These are phyloP conservation scores for Calycina marina DNA, from an alignment of 2,329 filamentous ascomycete genomes.

Conservation along the genomic window DNA sequence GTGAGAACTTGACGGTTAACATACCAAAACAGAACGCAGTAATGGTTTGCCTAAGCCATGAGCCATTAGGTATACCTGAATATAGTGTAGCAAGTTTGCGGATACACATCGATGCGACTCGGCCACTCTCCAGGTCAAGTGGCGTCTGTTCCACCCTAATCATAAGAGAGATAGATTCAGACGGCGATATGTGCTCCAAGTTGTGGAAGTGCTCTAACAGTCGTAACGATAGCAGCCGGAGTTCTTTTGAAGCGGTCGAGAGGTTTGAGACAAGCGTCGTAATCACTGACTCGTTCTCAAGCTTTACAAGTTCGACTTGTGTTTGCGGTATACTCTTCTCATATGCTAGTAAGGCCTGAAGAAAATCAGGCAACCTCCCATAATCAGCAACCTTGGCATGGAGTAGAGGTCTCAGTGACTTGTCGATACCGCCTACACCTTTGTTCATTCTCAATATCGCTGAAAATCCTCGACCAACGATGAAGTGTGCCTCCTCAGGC, in stretches of 20 bases:
- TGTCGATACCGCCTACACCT: slow-evolving; percentile 41
- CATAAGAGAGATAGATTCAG: slow-evolving; percentile 46
- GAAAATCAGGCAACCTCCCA: slow-evolving; percentile 48
- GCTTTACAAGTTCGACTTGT: slow-evolving; percentile 24
- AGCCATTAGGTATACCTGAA: slow-evolving; percentile 40
- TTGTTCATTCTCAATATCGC: slow-evolving; percentile 54
- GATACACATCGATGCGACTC: slow-evolving; percentile 72
- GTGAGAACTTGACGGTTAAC: slow-evolving; percentile 70
- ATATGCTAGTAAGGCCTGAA: slow-evolving; percentile 46
- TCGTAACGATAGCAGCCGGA: slow-evolving; percentile 59
- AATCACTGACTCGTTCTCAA: slow-evolving; percentile 46
- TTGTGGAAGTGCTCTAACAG: slow-evolving; percentile 50
- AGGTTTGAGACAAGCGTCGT: slow-evolving; percentile 58
- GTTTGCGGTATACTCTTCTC: slow-evolving; percentile 20
- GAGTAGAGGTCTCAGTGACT: slow-evolving; percentile 48
- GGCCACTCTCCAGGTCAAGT: slow-evolving; percentile 58
- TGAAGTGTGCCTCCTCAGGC: slow-evolving; percentile 54
- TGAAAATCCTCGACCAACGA: slow-evolving; percentile 60
- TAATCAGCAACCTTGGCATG: slow-evolving; percentile 52
- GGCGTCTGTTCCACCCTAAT: slow-evolving; percentile 68
- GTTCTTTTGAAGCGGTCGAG: slow-evolving; percentile 55
- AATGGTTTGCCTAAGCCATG: slow-evolving; percentile 57
- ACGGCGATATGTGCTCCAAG: slow-evolving; percentile 31
- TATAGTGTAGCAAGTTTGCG: slow-evolving; percentile 47
- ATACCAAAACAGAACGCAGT: slow-evolving; percentile 80